Evolutionary conservation across 2,329 filamentous ascomycete species (phyloP).

Genomic region (Trichoderma oligosporum): DNA sequence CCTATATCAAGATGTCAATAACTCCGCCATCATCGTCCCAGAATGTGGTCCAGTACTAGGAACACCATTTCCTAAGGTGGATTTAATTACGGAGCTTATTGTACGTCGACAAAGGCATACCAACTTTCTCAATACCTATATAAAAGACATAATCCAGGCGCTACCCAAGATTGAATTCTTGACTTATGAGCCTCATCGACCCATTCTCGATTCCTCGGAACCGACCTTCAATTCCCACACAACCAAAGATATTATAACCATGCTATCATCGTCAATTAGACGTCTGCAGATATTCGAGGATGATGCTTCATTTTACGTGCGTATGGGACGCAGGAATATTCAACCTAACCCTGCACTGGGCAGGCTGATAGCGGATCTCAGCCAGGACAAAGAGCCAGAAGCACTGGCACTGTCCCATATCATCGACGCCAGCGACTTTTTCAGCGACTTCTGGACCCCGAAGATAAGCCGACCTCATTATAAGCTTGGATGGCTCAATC

Average conservation of each 20-base stretch:
- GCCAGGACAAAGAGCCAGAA: not conserved
- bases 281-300: not conserved
- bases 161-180: not conserved
- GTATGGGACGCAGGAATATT: too few relatives aligned
- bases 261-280: not conserved
- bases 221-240: not conserved
- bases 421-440: not conserved
- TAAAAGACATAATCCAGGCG: not conserved
- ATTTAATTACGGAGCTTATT: not conserved
- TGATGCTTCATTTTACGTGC: not conserved
- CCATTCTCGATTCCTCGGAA: not conserved
- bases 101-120: not conserved
- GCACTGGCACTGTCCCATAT: not conserved
- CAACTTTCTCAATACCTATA: not conserved
- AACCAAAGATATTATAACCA: not conserved
- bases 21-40: too few relatives aligned
- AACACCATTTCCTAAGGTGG: not conserved
- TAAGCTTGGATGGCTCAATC: not conserved
- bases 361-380: not conserved
- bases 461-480: not conserved
- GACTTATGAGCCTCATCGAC: not conserved
- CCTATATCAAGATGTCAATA: too few relatives aligned
- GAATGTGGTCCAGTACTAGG: accelerated
- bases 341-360: not conserved
- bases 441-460: not conserved